phyloP scores from a whole-genome alignment of 192 early-diverging fungal genomes.

The Coemansia sp. region DNA sequence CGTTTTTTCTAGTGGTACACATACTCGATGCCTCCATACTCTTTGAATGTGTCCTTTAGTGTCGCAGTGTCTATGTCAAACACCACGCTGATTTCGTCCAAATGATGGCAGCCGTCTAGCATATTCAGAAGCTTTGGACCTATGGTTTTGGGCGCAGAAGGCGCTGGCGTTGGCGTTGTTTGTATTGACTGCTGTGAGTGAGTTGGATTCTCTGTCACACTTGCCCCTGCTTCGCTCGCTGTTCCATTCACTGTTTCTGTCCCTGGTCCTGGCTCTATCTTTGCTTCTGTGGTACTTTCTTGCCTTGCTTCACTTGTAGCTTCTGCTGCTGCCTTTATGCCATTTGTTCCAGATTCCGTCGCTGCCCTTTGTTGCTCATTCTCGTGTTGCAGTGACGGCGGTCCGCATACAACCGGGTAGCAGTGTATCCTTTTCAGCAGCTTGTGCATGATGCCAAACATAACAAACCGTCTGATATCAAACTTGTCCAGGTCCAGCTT shows the following conservation, averaged over 20 bases:
- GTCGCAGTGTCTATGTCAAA: constrained; percentile 22
- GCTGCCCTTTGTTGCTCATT: neutral
- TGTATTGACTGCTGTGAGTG: no score
- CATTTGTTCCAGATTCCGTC: neutral
- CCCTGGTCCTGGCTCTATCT: neutral
- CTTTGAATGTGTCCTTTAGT: constrained; percentile 19
- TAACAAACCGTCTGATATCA: constrained; percentile 85
- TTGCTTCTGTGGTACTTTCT: no score
- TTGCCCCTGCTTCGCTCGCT: neutral
- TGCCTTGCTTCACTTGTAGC: neutral
- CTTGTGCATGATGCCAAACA: constrained; percentile 85
- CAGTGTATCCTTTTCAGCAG: constrained; percentile 87
- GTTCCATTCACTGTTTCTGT: neutral
- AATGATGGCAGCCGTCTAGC: constrained; percentile 48
- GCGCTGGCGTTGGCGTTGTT: neutral
- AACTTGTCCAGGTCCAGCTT: constrained; percentile 64
- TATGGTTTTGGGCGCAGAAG: neutral
- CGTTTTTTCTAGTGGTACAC: constrained; percentile 16
- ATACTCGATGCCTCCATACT: constrained; percentile 36
- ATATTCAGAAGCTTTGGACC: constrained; percentile 4
- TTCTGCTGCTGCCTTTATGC: neutral
- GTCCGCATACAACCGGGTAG: constrained; percentile 65
- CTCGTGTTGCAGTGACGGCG: neutral
- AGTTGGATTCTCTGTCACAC: neutral
- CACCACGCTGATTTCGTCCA: constrained; percentile 48